Conservation (phyloP, 208 protist genomes). For the Giardia duodenalis region DNA sequence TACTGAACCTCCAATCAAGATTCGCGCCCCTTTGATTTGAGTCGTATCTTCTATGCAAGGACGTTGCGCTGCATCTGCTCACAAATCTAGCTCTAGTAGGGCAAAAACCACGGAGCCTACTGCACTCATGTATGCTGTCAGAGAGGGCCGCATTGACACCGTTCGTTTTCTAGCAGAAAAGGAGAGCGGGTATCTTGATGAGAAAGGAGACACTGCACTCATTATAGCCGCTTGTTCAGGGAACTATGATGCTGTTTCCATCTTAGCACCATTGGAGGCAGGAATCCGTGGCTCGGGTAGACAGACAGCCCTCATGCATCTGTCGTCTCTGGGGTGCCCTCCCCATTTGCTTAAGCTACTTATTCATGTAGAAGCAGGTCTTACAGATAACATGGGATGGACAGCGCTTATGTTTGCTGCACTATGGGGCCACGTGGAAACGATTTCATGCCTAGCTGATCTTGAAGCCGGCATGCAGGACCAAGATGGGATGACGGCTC, state of each 20-base stretch:
- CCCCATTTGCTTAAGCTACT: background rate
- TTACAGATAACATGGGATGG: background rate
- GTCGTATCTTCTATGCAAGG: too few species aligned
- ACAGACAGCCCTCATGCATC: background rate
- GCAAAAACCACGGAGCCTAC: too few species aligned
- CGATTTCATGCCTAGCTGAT: background rate
- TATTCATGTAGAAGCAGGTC: background rate
- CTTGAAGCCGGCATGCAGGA: background rate
- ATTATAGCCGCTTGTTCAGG: background rate
- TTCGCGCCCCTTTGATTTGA: too few species aligned
- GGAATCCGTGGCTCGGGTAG: background rate
- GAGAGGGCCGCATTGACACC: background rate
- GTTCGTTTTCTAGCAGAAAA: background rate
- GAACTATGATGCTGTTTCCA: background rate
- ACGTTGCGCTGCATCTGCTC: too few species aligned
- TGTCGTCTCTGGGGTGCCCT: background rate
- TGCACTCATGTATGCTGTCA: background rate
- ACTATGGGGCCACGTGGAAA: background rate
- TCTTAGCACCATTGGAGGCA: background rate
- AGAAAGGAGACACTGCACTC: background rate
- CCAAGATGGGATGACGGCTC: background rate
- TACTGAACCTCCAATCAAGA: too few species aligned
- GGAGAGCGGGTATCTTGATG: background rate
- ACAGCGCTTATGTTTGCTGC: background rate
- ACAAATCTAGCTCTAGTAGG: too few species aligned